Evolutionary conservation across 352 stramenopile genomes (phyloP), one percentile per base, ranked within the genome.

Genomic region (Aphanomyces cochlioides): DNA sequence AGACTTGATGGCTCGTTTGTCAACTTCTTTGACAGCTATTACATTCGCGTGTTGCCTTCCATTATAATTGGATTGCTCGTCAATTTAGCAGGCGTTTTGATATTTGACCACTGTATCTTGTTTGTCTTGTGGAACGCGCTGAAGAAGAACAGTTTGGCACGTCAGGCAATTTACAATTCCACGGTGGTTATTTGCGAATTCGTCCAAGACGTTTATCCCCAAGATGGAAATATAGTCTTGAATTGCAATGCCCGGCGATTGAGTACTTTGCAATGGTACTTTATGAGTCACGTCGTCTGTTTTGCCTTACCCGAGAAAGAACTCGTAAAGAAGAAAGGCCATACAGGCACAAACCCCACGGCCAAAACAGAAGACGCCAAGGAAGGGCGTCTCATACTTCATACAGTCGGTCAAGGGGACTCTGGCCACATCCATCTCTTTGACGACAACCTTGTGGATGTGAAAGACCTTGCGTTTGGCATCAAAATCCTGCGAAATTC

Each of bases 11-110:
- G 64, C 2, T 36, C 41, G 10, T 54, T 53, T 34, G 12, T 70
- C 7, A 47, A 61, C 64, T 70, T 70, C 61, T 53, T 70, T 15
- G 45, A 70, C 34, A 61, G 64, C 40, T 70, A 63, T 64, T 70
- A 70, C 21, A 17, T 70, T 19, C 64, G 64, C 39, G 64, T 54
- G 3, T 19, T 34, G 4, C 21, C 10, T 13, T 47, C 64, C 5
- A 45, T 70, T 2, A 34, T 28, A 0, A 47, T 56, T 6, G 64
- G 64, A 7, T 43, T 70, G 7, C 8, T 70, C n/a, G 7, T 40
- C 15, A 70, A 70, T 34, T 36, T 70, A 5, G n/a, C 37, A 7
- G 2, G 28, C 3, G 19, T 70, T 37, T 7, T 47, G 7, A 12
- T 37, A 8, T 2, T 70, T 17, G 64, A 70, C 40, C 64, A 70